Base-by-base conservation (phyloP, 805 yeast species). In the Kodamaea fukazawae region DNA sequence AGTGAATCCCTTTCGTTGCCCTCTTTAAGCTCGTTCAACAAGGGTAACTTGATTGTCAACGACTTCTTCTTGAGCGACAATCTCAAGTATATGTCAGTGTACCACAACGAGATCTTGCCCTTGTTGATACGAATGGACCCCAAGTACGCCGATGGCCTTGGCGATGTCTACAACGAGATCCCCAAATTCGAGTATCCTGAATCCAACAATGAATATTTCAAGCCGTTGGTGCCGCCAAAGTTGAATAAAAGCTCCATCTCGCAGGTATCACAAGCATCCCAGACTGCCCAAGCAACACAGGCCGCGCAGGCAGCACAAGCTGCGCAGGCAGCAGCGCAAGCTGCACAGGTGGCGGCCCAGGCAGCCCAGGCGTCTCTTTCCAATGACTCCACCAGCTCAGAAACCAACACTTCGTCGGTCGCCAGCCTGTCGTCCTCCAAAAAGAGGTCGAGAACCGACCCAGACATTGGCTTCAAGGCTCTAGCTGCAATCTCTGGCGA, bases 31-130 rank as follows among this genome's bases (percentile, higher is more conserved):
- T 46, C 54, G 1, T 61, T 57, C 38, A 58, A 60, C 40, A 63
- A 62, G 37, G 67, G 67, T 3, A 59, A 58, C 36, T 47, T 64
- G 28, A 58, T 64, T 7, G 60, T 63, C 11, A 62, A 60, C 42
- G 70, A 65, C 40, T 61, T 65, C 44, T 65, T 65, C 42, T 50
- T 65, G 26, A 55, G 64, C 25, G 63, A 62, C 32, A 59, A 62
- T 42, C 48, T 61, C 27, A 50, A 45, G 41, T 65, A 65, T 43
- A 60, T 65, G 61, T 61, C 68, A 2, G 57, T 54, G 3, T 64
- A 65, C 42, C 70, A 65, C 44, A 65, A 65, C 40, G 67, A 65
- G 32, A 58, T 64, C 1, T 45, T 63, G 13, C 65, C 62, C 4
- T 48, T 65, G 34, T 49, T 65, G 22, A 55, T 55, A 4, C 49